Evolutionary conservation across 192 early-diverging fungal genomes (phyloP).

Genomic region (Rhizoclosmatium globosum): DNA sequence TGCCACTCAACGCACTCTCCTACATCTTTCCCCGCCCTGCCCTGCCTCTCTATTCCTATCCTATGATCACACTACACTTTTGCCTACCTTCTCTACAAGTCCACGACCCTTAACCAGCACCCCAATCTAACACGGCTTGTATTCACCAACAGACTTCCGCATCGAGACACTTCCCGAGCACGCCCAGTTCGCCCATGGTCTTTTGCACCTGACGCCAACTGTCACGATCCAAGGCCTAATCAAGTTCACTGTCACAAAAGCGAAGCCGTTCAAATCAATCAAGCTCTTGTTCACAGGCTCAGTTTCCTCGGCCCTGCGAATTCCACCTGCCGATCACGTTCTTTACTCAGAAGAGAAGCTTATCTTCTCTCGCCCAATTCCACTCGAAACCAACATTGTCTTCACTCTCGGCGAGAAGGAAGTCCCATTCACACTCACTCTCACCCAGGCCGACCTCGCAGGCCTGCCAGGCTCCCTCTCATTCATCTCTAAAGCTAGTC

Average conservation of each 20-base stretch:
- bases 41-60: background rate
- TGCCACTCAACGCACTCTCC: background rate
- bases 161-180: conserved; percentile 27
- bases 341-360: background rate
- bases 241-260: conserved; percentile 31
- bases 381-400: background rate
- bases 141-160: conserved; percentile 12
- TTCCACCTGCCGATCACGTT: background rate
- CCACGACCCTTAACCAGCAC: background rate
- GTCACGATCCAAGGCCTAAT: conserved; percentile 19
- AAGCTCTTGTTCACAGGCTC: conserved; percentile 21
- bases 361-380: background rate
- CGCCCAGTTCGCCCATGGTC: conserved; percentile 20
- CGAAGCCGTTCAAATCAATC: conserved; percentile 15
- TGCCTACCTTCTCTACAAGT: too few relatives aligned
- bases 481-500: background rate
- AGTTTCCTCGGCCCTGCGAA: background rate
- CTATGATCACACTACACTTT: too few relatives aligned
- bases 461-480: conserved; percentile 27
- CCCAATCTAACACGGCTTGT: background rate
- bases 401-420: conserved; percentile 21
- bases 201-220: conserved; percentile 30
- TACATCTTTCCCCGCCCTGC: background rate
- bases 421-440: conserved; percentile 20
- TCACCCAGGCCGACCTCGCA: background rate